A percentile compares a stretch with the other conserved stretches of the same genome.
phyloP scores from a whole-genome alignment of 345 rosid species.

The thale cress (Arabidopsis thaliana) region TAIR10.1 NC_003071.7:16482001-16482500 shows the following conservation, averaged over 20 bases:
- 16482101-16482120: slow-evolving; percentile 98
- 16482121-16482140: slow-evolving; percentile 84
- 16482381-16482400: slow-evolving; percentile 95
- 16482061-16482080: slow-evolving; percentile 97
- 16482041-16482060: slow-evolving; percentile 97
- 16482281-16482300: slow-evolving; percentile 62
- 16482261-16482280: slow-evolving; percentile 92
- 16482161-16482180: slow-evolving; percentile 43
- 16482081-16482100: slow-evolving; percentile 99
- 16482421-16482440: slow-evolving; percentile 99
- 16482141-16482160: slow-evolving; percentile 39
- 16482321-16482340: slow-evolving; percentile 97
- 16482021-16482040: slow-evolving; percentile 84
- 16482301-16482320: slow-evolving; percentile 98
- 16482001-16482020: slow-evolving; percentile 55
- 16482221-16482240: slow-evolving; percentile 97
- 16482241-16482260: slow-evolving; percentile 95
- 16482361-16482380: slow-evolving; percentile 99
- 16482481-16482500: slow-evolving; percentile 84
- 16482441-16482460: slow-evolving; percentile 96
- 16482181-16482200: background rate
- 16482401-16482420: slow-evolving; percentile 93
- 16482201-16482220: slow-evolving; percentile 41
- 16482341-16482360: slow-evolving; percentile 99
- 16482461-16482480: slow-evolving; percentile 85